Percentiles rank a stretch among this genome's conserved stretches.
These are phyloP conservation scores for Aspergillus amoenus DNA, from an alignment of 2,329 filamentous ascomycete species.

Conservation along the genomic window DNA sequence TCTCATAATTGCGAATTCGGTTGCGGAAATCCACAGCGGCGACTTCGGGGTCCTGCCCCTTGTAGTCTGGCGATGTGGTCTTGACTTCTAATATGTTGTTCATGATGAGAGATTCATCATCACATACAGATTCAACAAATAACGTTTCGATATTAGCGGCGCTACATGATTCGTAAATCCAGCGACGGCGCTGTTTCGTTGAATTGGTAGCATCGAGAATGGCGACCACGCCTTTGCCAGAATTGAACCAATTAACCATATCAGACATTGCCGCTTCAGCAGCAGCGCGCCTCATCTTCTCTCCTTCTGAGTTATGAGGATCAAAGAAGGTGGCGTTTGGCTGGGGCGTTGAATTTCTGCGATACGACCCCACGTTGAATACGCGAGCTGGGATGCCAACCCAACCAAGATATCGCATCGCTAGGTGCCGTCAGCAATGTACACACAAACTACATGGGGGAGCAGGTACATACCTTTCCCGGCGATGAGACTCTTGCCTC, in stretches of 20 bases:
- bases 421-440: conserved; percentile 45
- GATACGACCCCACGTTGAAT: conserved; percentile 97
- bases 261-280: conserved; percentile 89
- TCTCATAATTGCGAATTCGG: conserved; percentile 95
- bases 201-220: conserved; percentile 97
- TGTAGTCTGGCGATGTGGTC: conserved; percentile 91
- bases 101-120: conserved; percentile 95
- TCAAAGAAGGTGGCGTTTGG: conserved; percentile 96
- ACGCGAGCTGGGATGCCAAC: conserved; percentile 89
- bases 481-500: conserved; percentile 96
- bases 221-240: conserved; percentile 76
- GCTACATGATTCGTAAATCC: conserved; percentile 81
- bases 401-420: conserved; percentile 93
- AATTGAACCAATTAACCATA: conserved; percentile 89
- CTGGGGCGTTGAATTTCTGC: conserved; percentile 83
- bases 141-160: conserved; percentile 81
- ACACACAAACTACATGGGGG: not conserved
- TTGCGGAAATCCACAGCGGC: conserved; percentile 91
- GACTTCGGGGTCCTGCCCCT: conserved; percentile 86
- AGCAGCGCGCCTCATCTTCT: conserved; percentile 81
- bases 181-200: conserved; percentile 82
- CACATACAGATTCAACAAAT: conserved; percentile 96
- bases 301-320: conserved; percentile 82
- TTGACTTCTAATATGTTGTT: conserved; percentile 97
- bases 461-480: conserved; percentile 73